phyloP scores from a whole-genome alignment of 345 rosid species.

The Camelina neglecta region DNA sequence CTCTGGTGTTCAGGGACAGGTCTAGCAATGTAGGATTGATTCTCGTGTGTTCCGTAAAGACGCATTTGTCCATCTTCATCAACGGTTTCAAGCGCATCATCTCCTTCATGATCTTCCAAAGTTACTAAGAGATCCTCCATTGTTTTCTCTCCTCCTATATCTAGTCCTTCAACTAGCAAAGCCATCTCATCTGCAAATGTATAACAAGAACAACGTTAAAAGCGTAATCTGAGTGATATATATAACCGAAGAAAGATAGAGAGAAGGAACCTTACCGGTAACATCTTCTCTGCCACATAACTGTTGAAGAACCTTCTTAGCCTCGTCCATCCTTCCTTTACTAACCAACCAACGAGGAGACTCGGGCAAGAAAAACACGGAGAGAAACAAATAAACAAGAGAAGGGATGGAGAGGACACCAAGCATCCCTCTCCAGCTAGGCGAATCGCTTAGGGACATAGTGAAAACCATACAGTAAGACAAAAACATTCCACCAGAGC shows the following conservation, averaged over 20 bases:
- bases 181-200: constrained; percentile 84
- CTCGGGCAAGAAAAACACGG: constrained; percentile 91
- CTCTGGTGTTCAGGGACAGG: constrained; percentile 91
- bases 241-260: not conserved
- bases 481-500: constrained; percentile 94
- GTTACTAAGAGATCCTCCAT: constrained; percentile 90
- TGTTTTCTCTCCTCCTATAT: constrained; percentile 84
- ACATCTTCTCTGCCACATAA: constrained; percentile 93
- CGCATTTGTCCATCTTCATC: constrained; percentile 71
- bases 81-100: constrained; percentile 55
- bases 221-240: not conserved
- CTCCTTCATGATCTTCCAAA: constrained; percentile 64
- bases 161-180: constrained; percentile 93
- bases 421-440: constrained; percentile 95
- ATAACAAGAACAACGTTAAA: not conserved
- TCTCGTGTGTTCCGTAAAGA: constrained; percentile 77
- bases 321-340: constrained; percentile 92
- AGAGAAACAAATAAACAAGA: constrained; percentile 60
- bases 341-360: constrained; percentile 99
- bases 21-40: constrained; percentile 85
- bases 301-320: constrained; percentile 80
- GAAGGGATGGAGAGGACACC: constrained; percentile 93
- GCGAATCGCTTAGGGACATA: constrained; percentile 71
- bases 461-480: constrained; percentile 93
- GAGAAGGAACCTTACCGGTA: constrained; percentile 59